Evolutionary conservation across 176 grass and related monocot species (phyloP), one percentile per base, ranked within the genome.

Genomic region (Oropetium thomaeum): DNA sequence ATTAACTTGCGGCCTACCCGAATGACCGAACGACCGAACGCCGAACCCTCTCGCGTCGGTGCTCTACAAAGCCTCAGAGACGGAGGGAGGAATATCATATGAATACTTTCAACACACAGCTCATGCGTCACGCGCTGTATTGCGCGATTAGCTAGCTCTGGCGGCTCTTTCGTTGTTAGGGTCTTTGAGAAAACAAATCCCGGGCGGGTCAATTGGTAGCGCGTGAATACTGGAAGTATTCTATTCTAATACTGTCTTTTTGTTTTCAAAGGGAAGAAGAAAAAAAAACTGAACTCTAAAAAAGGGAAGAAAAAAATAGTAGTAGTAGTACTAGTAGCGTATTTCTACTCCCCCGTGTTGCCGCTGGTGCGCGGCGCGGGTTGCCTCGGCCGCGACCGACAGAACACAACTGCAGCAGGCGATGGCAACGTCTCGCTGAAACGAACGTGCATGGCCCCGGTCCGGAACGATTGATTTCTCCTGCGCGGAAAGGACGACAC

Each of bases 341-440:
- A n/a, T n/a, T n/a, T n/a, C n/a, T 19, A 5, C 15, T 5, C 16
- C 44, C 1, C 14, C 44, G 5, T 20, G 5, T 0, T 52, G 20
- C 19, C n/a, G 49, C 20, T n/a, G 41, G 44, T 33, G 10, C 54
- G 10, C 54, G 13, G 17, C 42, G 39, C 73, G 55, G 35, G 26
- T 64, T 83, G 15, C 73, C 74, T 32, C 42, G 38, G n/a, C 58
- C 38, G 76, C 70, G 81, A 84, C 81, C 70, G 81, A 88, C 86
- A 88, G 58, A 77, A 69, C 22, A n/a, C 48, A 5, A 13, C 1
- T 1, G 30, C 38, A 23, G 19, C 16, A 33, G 7, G 44, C n/a
- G 44, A 70, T 29, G 53, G 45, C 19, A 69, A 80, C 58, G 74
- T 64, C 35, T 70, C 65, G 34, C 64, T 78, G 17, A 39, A 74